Conservation (phyloP, 306 rosid species). For the Dalbergia oliveri region DNA sequence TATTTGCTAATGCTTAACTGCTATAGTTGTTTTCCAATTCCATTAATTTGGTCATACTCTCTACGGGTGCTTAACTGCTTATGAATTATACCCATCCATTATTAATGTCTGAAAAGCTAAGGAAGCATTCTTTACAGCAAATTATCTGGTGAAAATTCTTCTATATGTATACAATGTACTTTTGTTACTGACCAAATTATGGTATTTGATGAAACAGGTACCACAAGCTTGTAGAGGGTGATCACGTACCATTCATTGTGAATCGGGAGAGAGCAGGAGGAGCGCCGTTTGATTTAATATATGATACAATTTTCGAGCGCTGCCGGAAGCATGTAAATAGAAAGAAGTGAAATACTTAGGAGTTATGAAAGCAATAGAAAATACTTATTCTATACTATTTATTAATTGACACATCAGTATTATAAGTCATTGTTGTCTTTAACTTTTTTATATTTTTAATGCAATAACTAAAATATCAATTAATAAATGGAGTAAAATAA, state of each 20-base stretch:
- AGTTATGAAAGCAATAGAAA: no score
- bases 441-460: no score
- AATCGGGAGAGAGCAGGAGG: slow-evolving; percentile 78
- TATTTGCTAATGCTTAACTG: not conserved
- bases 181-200: no score
- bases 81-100: not conserved
- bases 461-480: no score
- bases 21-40: not conserved
- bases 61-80: no score
- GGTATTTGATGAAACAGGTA: slow-evolving; percentile 57
- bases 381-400: no score
- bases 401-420: no score
- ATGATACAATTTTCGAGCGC: slow-evolving; percentile 72
- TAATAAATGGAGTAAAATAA: no score
- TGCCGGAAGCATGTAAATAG: slow-evolving; percentile 74
- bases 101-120: not conserved
- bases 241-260: slow-evolving; percentile 68
- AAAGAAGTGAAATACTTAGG: slow-evolving; percentile 20
- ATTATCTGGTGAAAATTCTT: not conserved
- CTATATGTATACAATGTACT: not conserved
- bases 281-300: slow-evolving; percentile 69
- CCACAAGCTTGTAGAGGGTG: slow-evolving; percentile 82
- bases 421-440: no score
- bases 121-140: no score
- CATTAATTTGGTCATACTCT: not conserved